These are phyloP conservation scores for Pleurotus sapidus DNA, from an alignment of 768 basidiomycete genomes.

Conservation along the genomic window DNA sequence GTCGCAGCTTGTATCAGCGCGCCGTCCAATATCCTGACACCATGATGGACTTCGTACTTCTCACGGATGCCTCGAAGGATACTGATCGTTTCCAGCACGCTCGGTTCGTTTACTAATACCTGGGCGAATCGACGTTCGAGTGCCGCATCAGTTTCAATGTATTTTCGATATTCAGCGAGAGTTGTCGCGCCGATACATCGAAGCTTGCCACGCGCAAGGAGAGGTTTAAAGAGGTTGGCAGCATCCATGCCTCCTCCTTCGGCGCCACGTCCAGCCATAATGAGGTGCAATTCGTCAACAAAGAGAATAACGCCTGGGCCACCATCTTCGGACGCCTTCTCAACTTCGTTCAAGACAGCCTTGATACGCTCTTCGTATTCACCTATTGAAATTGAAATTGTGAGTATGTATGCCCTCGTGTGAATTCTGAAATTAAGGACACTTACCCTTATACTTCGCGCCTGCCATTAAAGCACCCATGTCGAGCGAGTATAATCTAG, in stretches of 20 bases:
- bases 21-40: slow-evolving; percentile 84
- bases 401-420: neutral
- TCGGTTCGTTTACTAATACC: slow-evolving; percentile 89
- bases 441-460: slow-evolving; percentile 78
- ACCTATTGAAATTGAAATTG: slow-evolving; percentile 12
- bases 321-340: slow-evolving; percentile 76
- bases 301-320: slow-evolving; percentile 86
- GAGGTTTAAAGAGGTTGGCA: slow-evolving; percentile 87
- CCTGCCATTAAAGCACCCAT: slow-evolving; percentile 96
- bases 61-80: slow-evolving; percentile 94
- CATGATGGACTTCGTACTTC: slow-evolving; percentile 91
- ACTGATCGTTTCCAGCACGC: slow-evolving; percentile 85
- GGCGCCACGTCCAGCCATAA: slow-evolving; percentile 85
- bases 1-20: slow-evolving; percentile 88
- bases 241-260: slow-evolving; percentile 94
- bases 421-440: neutral
- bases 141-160: slow-evolving; percentile 91
- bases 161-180: slow-evolving; percentile 86
- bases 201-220: slow-evolving; percentile 81
- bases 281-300: slow-evolving; percentile 91
- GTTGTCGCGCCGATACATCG: slow-evolving; percentile 89
- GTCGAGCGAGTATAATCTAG: slow-evolving; percentile 81
- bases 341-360: slow-evolving; percentile 87
- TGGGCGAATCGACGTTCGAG: slow-evolving; percentile 92
- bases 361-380: slow-evolving; percentile 98